A percentile compares a stretch with the other conserved stretches of the same genome.
Conservation (phyloP, 345 rosid genomes). For the Chamaenerion angustifolium region DNA sequence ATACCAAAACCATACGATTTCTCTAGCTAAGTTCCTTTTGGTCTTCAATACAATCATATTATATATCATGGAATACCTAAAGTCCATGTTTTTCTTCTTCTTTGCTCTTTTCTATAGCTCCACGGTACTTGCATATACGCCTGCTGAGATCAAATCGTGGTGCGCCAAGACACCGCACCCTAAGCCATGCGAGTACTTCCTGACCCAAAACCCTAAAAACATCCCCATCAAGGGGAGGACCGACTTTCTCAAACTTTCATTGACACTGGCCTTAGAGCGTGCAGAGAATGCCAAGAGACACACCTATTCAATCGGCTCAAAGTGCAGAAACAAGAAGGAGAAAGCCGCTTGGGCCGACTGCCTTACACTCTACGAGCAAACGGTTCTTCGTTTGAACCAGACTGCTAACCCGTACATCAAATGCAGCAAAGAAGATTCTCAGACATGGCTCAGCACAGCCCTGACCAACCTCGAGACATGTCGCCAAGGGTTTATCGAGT, state of each 20-base stretch:
- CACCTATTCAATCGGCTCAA: constrained; percentile 33
- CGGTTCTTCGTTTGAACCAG: constrained; percentile 42
- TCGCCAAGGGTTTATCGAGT: constrained; percentile 48
- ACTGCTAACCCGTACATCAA: constrained; percentile 32
- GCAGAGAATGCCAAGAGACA: constrained; percentile 36
- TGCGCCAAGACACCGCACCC: constrained; percentile 66
- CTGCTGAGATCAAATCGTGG: constrained; percentile 36
- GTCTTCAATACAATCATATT: no score
- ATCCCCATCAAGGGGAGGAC: constrained; percentile 25
- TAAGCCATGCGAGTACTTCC: constrained; percentile 47
- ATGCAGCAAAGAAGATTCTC: constrained; percentile 48
- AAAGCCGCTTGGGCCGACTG: constrained; percentile 85
- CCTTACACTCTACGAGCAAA: constrained; percentile 37
- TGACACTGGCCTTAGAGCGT: constrained; percentile 39
- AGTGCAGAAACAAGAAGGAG: constrained; percentile 40
- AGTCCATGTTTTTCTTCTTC: background rate
- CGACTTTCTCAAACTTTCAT: constrained; percentile 33
- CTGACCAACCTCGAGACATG: constrained; percentile 83
- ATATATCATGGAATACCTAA: constrained; percentile 13
- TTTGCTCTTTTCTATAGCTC: background rate
- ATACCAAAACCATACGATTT: no score
- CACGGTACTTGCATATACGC: constrained; percentile 11
- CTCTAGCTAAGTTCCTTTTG: no score
- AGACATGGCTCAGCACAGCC: constrained; percentile 92
- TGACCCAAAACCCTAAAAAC: constrained; percentile 13